phyloP scores from a whole-genome alignment of 2,329 filamentous ascomycete genomes.

The Scytalidium lignicola region DNA sequence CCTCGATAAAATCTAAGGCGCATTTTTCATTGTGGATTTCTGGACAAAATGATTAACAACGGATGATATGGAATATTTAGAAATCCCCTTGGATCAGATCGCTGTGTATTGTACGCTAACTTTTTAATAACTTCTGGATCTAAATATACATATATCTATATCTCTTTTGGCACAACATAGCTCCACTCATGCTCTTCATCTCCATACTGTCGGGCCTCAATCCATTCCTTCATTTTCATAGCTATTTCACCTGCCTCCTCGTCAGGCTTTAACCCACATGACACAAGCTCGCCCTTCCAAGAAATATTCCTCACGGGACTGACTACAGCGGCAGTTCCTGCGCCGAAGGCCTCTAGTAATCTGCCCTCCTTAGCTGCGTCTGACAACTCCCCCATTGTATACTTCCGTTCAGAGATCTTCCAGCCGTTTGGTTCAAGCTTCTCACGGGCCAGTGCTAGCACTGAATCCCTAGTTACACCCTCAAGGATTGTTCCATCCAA shows the following conservation, averaged over 20 bases:
- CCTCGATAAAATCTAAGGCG: too few relatives aligned
- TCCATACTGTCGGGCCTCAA: constrained; percentile 91
- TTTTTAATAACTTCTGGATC: background rate
- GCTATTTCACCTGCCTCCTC: constrained; percentile 88
- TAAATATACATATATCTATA: background rate
- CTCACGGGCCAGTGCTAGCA: constrained; percentile 81
- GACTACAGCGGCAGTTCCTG: constrained; percentile 91
- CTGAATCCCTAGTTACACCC: constrained; percentile 88
- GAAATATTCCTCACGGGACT: constrained; percentile 84
- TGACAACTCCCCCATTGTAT: constrained; percentile 80
- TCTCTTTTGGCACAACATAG: constrained; percentile 37
- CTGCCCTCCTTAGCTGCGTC: constrained; percentile 80
- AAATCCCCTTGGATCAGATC: too few relatives aligned
- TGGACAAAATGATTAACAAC: too few relatives aligned
- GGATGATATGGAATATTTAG: too few relatives aligned
- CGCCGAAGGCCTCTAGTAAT: constrained; percentile 86
- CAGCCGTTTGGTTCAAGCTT: constrained; percentile 80
- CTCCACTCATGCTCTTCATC: constrained; percentile 93
- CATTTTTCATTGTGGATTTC: too few relatives aligned
- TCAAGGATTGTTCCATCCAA: constrained; percentile 95
- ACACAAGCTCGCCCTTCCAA: constrained; percentile 76
- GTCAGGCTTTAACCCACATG: constrained; percentile 68
- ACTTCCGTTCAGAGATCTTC: constrained; percentile 83
- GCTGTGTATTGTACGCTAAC: background rate
- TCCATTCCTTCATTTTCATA: constrained; percentile 89